Base-by-base conservation (phyloP, 495 filamentous ascomycete genomes). In the Terfezia claveryi region DNA sequence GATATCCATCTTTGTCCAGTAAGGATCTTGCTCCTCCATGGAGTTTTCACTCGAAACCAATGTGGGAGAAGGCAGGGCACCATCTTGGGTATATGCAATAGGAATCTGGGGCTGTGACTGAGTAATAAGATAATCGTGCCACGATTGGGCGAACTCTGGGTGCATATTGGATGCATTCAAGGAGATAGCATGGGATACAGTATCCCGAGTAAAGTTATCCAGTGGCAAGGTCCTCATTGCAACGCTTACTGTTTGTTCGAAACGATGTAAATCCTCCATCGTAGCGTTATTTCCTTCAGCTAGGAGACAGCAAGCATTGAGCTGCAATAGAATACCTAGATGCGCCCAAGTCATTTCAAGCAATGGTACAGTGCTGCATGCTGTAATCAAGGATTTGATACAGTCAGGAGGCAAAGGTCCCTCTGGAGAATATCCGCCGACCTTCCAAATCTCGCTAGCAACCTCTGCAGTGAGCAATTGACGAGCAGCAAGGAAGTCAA, bases 11-110 rank as follows among this genome's bases (percentile, higher is more conserved):
- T 77, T 86, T 58, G 82, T 77, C 27, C 80, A 82, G 64, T 96
- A 94, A 0, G 91, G 91, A 62, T 98, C 91, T 61, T 79, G 88
- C 2, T 78, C 80, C 56, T 95, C 87, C 57, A 88, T 79, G 54
- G 72, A 11, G 76, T 66, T 53, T 62, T 62, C 36, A 62, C 57
- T 63, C 2, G 54, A 32, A 49, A 57, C 57, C 16, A 63, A 14
- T 27, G 51, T 60, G 41, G 61, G 61, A 23, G 61, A 63, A 4
- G 50, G 38, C 44, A 27, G 54, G 23, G 32, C 17, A 23, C 12
- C 11, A n/a, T 38, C 23, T 3, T 53, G 49, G 2, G 65, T 60
- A 4, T 68, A 66, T n/a, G 62, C 49, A 16, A 55, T 49, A 10
- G 41, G 12, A 46, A 14, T 1, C 41, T 46, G 41, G 8, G 3